These are phyloP conservation scores for Zangia roseola DNA, from an alignment of 768 basidiomycete species.

Conservation along the genomic window DNA sequence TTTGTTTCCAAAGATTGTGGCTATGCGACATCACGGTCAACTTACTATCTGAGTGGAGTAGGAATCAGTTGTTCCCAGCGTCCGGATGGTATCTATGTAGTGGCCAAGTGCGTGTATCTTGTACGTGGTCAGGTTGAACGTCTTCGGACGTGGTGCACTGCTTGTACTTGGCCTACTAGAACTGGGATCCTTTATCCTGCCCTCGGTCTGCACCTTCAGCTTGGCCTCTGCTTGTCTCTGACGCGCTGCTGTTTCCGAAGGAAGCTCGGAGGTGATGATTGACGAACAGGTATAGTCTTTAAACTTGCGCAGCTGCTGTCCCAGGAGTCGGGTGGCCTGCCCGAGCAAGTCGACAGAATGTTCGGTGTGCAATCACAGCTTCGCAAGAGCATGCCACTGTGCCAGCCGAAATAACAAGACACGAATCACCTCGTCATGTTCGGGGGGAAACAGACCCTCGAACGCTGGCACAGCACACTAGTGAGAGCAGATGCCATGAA, in stretches of 20 bases:
- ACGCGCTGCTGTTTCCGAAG: neutral
- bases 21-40: no score
- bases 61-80: neutral
- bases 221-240: neutral
- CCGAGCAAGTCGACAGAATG: conserved; percentile 19
- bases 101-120: neutral
- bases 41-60: neutral
- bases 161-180: no score
- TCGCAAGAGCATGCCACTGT: conserved; percentile 10
- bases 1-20: no score
- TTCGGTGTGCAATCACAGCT: conserved; percentile 11
- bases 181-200: no score
- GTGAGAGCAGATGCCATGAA: neutral
- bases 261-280: neutral
- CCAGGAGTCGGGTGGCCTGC: neutral
- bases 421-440: conserved; percentile 19
- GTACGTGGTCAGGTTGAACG: neutral
- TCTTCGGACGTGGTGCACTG: neutral
- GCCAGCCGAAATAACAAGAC: conserved; percentile 18
- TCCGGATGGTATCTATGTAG: neutral
- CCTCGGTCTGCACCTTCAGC: no score
- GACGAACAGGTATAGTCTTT: neutral
- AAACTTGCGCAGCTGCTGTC: neutral
- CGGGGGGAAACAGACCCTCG: conserved; percentile 34
- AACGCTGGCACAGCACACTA: conserved; percentile 39